phyloP scores from a whole-genome alignment of 495 filamentous ascomycete genomes.

The Hamigera avellanea region DNA sequence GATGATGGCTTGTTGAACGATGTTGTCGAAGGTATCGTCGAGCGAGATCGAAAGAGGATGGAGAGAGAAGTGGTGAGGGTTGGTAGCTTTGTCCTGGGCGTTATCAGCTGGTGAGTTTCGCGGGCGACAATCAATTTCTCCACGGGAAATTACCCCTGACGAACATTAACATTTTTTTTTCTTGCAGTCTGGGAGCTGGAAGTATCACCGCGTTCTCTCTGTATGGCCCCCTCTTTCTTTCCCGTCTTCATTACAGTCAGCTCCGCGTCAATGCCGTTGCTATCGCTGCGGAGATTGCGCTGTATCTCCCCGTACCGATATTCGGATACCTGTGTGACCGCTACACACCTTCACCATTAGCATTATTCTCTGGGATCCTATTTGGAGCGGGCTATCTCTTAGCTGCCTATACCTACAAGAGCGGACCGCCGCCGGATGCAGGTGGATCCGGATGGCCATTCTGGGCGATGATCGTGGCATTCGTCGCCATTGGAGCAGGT shows the following conservation, averaged over 20 bases:
- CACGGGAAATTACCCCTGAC: too few relatives aligned
- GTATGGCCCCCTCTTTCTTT: slow-evolving; percentile 80
- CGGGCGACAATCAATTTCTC: too few relatives aligned
- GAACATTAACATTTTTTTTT: too few relatives aligned
- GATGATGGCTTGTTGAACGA: slow-evolving; percentile 49
- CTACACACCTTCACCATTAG: slow-evolving; percentile 62
- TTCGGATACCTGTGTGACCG: slow-evolving; percentile 88
- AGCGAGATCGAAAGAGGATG: slow-evolving; percentile 43
- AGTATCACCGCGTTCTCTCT: slow-evolving; percentile 82
- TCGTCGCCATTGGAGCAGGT: slow-evolving; percentile 66
- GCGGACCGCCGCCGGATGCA: slow-evolving; percentile 42
- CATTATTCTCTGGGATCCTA: slow-evolving; percentile 54
- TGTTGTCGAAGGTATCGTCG: slow-evolving; percentile 49
- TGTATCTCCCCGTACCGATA: slow-evolving; percentile 84
- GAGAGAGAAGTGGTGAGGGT: slow-evolving; percentile 39
- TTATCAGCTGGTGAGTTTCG: slow-evolving; percentile 42
- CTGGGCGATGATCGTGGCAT: slow-evolving; percentile 71
- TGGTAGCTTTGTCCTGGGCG: slow-evolving; percentile 47
- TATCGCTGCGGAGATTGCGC: slow-evolving; percentile 69
- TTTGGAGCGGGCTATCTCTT: slow-evolving; percentile 76
- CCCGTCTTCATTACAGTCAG: slow-evolving; percentile 74
- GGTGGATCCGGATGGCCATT: slow-evolving; percentile 62
- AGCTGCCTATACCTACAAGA: slow-evolving; percentile 66
- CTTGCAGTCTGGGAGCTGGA: slow-evolving; percentile 58
- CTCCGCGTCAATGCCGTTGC: slow-evolving; percentile 81